Base-by-base conservation (phyloP, 129 eudicot species). In the Helianthus tuberosus region DNA sequence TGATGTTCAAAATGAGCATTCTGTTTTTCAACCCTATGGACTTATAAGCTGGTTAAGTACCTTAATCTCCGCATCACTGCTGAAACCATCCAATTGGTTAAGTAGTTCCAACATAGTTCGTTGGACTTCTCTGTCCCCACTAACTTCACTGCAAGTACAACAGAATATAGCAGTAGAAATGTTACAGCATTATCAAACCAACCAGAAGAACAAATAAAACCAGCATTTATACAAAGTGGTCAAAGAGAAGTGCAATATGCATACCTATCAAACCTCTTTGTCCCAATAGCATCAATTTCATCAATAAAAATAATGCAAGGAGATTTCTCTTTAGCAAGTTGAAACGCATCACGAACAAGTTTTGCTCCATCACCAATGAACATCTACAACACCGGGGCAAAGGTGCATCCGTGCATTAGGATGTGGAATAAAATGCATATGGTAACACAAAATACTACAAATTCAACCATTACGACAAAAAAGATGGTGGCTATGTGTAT, bases 331-430 rank as follows among this genome's bases (percentile, higher is more conserved):
- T 92, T 92, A 0, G 97, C 97, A 69, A 92, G 91, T 71, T 81
- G 88, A 69, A 92, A 92, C 20, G 97, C 97, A 81, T 92, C 97
- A 79, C 97, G 97, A 39, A 92, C 98, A 72, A 93, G 96, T 73
- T 93, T 93, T 6, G 98, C 98, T 61, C 98, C 98, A 75, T 93
- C 98, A 41, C 98, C 98, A 79, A 90, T 93, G 81, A 93, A 93
- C 98, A 93, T 93, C 97, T 90, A 50, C 75, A 80, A 54, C 17
- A 8, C 54, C 69, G 83, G 87, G n/a, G 23, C 15, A 48, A 59
- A 49, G 68, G 10, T 15, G 8, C 59, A 12, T 55, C 12, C n/a
- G 4, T 46, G 13, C 38, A 62, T 7, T 0, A 49, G 49, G 29
- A 54, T 14, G 12, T 25, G 13, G 75, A 5, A 5, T 53, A n/a